Evolutionary conservation across 345 rosid species (phyloP).

Genomic region (Mallotus nudiflorus): DNA sequence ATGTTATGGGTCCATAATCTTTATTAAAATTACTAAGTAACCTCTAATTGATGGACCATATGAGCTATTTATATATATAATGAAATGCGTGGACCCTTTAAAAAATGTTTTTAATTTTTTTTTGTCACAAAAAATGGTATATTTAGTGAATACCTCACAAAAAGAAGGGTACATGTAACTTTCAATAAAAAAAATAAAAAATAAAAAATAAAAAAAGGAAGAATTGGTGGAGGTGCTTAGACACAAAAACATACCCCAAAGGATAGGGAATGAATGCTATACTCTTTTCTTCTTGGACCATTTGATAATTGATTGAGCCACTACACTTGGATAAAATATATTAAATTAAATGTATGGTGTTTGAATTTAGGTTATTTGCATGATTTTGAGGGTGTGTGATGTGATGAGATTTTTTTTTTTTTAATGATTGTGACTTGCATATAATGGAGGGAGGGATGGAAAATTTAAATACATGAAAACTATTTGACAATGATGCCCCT

Average conservation of each 20-base stretch:
- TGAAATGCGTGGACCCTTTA: background rate
- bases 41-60: background rate
- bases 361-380: slow-evolving; percentile 12
- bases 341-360: background rate
- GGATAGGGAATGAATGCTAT: slow-evolving; percentile 8
- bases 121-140: background rate
- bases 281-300: slow-evolving; percentile 1
- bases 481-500: background rate
- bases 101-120: background rate
- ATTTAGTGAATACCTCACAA: background rate
- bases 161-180: background rate
- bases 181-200: background rate
- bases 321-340: background rate
- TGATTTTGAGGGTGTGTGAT: background rate
- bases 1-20: background rate
- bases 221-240: background rate
- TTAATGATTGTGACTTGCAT: slow-evolving; percentile 7
- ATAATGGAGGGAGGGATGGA: slow-evolving; percentile 20
- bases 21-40: background rate
- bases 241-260: slow-evolving; percentile 3
- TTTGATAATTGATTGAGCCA: background rate
- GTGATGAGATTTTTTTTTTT: background rate
- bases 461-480: slow-evolving; percentile 3
- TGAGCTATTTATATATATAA: too few relatives aligned
- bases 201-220: too few relatives aligned